A percentile compares a stretch with the other conserved stretches of the same genome.
Evolutionary conservation across 441 rosid species (phyloP).

Genomic region (Gossypium schwendimanii): DNA sequence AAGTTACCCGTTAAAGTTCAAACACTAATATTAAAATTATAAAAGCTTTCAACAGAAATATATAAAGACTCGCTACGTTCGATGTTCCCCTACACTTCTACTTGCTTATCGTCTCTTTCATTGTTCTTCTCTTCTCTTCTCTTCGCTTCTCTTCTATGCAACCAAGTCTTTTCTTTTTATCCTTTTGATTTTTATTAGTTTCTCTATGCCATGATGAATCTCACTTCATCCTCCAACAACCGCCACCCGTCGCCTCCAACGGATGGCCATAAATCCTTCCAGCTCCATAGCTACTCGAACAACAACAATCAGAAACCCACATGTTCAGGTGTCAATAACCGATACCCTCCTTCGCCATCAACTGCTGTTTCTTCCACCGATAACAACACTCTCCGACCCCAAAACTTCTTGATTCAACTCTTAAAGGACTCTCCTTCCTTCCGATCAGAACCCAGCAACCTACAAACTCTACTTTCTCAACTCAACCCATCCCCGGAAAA

Average conservation of each 20-base stretch:
- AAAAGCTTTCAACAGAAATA: too few species aligned
- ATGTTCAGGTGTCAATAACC: neutral
- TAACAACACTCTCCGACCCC: neutral
- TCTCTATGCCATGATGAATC: slow-evolving; percentile 2
- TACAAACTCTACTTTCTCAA: slow-evolving; percentile 9
- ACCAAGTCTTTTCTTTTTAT: too few species aligned
- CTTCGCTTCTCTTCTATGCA: too few species aligned
- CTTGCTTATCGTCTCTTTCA: too few species aligned
- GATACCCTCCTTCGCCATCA: neutral
- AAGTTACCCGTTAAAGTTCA: too few species aligned
- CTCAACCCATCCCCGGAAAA: slow-evolving; percentile 16
- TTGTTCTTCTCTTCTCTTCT: too few species aligned
- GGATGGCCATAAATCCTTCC: neutral
- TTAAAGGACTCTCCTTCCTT: neutral
- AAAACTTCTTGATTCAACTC: slow-evolving; percentile 27
- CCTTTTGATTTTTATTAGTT: neutral
- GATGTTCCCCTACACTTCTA: too few species aligned
- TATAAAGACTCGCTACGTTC: too few species aligned
- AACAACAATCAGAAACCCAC: neutral
- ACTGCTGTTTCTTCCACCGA: neutral
- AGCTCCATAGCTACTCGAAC: neutral
- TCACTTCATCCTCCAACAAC: slow-evolving; percentile 5
- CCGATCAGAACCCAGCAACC: neutral
- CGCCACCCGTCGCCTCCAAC: neutral
- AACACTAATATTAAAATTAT: too few species aligned